A percentile compares a stretch with the other conserved stretches of the same genome.
Conservation (phyloP, 2,329 filamentous ascomycete species). For the Penicillium hordei region DNA sequence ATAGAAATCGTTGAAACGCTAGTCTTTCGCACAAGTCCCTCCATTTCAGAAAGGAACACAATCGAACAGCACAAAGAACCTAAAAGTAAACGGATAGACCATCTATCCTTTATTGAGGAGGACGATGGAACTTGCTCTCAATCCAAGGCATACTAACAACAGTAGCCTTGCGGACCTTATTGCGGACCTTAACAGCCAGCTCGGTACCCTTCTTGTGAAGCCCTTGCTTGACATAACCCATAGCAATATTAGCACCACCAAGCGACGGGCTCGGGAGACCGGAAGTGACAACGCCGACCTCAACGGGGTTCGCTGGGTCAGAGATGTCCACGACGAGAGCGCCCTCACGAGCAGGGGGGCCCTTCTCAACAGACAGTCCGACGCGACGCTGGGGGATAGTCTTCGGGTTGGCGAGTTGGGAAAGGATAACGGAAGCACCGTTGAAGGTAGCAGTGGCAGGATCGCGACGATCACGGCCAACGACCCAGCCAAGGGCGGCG, state of each 20-base stretch:
- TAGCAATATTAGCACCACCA: slow-evolving; percentile 82
- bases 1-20: slow-evolving; percentile 3
- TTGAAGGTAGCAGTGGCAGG: slow-evolving; percentile 68
- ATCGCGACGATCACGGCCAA: slow-evolving; percentile 73
- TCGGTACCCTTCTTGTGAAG: slow-evolving; percentile 82
- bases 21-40: slow-evolving; percentile 3
- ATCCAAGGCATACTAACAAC: slow-evolving; percentile 91
- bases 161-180: slow-evolving; percentile 70
- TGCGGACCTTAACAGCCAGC: slow-evolving; percentile 73
- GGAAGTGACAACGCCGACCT: slow-evolving; percentile 79
- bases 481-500: slow-evolving; percentile 72
- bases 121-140: slow-evolving; percentile 68
- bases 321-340: slow-evolving; percentile 67
- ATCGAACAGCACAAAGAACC: background rate
- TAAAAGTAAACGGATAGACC: slow-evolving; percentile 1
- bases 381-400: slow-evolving; percentile 71
- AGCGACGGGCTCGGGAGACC: slow-evolving; percentile 86
- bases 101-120: slow-evolving; percentile 23
- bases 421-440: slow-evolving; percentile 73
- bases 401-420: slow-evolving; percentile 64
- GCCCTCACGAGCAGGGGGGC: slow-evolving; percentile 86
- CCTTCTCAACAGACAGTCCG: slow-evolving; percentile 73
- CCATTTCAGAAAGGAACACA: background rate
- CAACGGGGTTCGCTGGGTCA: slow-evolving; percentile 50
- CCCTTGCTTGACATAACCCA: slow-evolving; percentile 85